Conservation (phyloP, 2,329 filamentous ascomycete species). For the Colletotrichum tabaci region DNA sequence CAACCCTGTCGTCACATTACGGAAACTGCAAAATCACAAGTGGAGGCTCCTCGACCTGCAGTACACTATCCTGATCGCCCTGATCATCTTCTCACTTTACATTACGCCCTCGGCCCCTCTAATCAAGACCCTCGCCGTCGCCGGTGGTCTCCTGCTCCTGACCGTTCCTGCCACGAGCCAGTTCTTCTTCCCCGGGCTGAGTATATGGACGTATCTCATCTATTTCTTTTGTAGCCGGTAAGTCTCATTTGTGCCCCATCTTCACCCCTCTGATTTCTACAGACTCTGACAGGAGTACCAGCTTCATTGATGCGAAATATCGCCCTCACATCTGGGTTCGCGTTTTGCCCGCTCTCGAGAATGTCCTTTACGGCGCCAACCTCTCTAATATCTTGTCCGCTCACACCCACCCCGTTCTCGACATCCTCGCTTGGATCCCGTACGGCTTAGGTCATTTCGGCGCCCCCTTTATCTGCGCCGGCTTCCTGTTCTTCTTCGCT, state of each 20-base stretch:
- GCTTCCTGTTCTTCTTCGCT: constrained; percentile 88
- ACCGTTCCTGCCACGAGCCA: constrained; percentile 89
- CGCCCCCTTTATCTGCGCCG: constrained; percentile 83
- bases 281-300: constrained; percentile 53
- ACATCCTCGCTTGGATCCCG: constrained; percentile 92
- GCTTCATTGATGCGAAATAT: constrained; percentile 91
- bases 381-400: constrained; percentile 95
- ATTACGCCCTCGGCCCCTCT: constrained; percentile 87
- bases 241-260: constrained; percentile 55
- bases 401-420: constrained; percentile 86
- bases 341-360: constrained; percentile 93
- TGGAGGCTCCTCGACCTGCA: constrained; percentile 90
- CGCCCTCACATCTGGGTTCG: constrained; percentile 96
- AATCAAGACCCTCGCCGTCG: constrained; percentile 80
- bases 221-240: constrained; percentile 96
- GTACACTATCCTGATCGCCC: constrained; percentile 80
- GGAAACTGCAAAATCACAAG: constrained; percentile 80
- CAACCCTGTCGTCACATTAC: constrained; percentile 83
- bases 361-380: constrained; percentile 96
- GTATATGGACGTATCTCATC: constrained; percentile 88
- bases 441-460: constrained; percentile 94
- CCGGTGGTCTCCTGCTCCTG: constrained; percentile 77
- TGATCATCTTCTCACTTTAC: constrained; percentile 86
- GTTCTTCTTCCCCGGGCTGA: constrained; percentile 90
- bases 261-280: neutral